Conservation (phyloP, 495 filamentous ascomycete species). For the Penicillium parvum region DNA sequence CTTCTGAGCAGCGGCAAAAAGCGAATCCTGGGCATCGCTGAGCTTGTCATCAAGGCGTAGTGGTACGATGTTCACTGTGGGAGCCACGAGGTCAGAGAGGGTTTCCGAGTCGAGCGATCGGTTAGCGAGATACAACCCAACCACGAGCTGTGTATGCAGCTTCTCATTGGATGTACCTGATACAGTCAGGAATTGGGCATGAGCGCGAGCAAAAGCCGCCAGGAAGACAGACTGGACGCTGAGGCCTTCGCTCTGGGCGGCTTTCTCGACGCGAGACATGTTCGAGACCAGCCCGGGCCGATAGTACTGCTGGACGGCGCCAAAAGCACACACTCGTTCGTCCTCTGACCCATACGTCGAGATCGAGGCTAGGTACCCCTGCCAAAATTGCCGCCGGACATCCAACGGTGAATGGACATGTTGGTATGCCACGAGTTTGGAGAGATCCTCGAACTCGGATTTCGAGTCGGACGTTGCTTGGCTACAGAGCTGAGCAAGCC, state of each 20-base stretch:
- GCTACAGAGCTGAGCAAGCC: constrained; percentile 18
- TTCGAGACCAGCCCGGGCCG: constrained; percentile 26
- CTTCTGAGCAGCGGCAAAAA: constrained; percentile 20
- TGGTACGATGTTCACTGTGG: constrained; percentile 36
- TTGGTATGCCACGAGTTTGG: constrained; percentile 29
- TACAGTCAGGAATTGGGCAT: constrained; percentile 12
- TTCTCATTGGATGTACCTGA: constrained; percentile 3
- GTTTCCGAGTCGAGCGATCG: constrained; percentile 26
- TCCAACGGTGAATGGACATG: constrained; percentile 23
- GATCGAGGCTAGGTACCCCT: constrained; percentile 24
- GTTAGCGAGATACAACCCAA: constrained; percentile 38
- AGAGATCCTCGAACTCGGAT: constrained; percentile 13
- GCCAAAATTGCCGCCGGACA: constrained; percentile 29
- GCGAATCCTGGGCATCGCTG: constrained; percentile 7
- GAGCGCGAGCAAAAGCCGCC: constrained; percentile 31
- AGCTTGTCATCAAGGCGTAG: constrained; percentile 24
- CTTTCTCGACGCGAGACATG: constrained; percentile 22
- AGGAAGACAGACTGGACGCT: constrained; percentile 34
- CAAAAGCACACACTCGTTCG: constrained; percentile 9
- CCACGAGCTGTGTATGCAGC: constrained; percentile 6
- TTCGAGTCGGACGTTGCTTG: constrained; percentile 1
- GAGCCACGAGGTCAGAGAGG: constrained; percentile 24
- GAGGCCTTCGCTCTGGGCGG: constrained; percentile 26
- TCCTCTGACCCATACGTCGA: not conserved
- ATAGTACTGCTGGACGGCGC: constrained; percentile 24